Evolutionary conservation across 352 stramenopile species (phyloP).

Genomic region (Phytophthora europaea): DNA sequence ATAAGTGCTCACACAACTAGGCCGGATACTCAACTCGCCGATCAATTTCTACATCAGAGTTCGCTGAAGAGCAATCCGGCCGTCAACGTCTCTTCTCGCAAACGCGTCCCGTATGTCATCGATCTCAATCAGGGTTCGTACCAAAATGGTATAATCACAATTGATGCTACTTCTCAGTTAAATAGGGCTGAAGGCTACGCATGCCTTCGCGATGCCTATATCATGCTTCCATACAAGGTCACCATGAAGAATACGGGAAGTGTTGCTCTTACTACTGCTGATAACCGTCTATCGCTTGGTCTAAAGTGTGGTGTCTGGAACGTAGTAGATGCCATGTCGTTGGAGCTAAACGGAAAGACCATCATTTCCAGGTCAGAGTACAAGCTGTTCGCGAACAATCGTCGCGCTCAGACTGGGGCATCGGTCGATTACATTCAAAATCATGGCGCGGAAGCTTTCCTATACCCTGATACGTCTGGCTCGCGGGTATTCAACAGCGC

Average conservation of each 20-base stretch:
- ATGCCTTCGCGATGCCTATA: constrained; percentile 1
- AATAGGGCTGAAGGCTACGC: constrained; percentile 8
- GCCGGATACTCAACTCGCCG: constrained; percentile 5
- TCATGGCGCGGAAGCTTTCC: no score
- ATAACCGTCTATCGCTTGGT: no score
- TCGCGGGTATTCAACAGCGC: no score
- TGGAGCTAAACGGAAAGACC: no score
- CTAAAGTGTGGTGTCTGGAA: no score
- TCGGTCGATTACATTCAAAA: no score
- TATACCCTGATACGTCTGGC: no score
- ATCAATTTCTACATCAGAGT: constrained; percentile 6
- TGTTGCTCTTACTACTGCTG: no score
- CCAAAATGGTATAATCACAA: constrained; percentile 5
- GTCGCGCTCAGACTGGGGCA: no score
- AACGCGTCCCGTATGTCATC: constrained; percentile 2
- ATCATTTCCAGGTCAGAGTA: no score
- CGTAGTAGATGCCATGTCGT: no score
- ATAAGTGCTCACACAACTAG: background rate
- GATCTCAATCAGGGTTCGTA: constrained; percentile 14
- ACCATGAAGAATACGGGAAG: background rate
- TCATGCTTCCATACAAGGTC: constrained; percentile 7
- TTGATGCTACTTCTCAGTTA: constrained; percentile 8
- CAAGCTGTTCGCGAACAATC: no score
- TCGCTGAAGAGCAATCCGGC: constrained; percentile 5
- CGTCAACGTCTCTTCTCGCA: background rate